phyloP scores from a whole-genome alignment of 2,329 filamentous ascomycete species.

The Alternaria sp. region DNA sequence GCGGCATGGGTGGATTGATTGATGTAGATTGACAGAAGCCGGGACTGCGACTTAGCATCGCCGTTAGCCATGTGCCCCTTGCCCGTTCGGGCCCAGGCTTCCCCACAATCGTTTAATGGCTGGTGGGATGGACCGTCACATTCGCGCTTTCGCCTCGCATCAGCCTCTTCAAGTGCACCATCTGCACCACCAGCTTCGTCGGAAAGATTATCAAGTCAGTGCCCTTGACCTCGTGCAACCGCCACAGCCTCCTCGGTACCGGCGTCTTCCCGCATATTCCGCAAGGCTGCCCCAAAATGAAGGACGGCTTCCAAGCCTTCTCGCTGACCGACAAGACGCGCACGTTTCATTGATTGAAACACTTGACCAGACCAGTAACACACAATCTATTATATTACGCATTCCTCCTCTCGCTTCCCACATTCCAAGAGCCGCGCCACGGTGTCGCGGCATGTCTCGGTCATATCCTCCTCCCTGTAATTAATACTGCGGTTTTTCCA shows the following conservation, averaged over 20 bases:
- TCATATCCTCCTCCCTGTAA: slow-evolving; percentile 24
- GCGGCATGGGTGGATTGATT: slow-evolving; percentile 37
- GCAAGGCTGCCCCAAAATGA: slow-evolving; percentile 27
- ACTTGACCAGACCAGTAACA: slow-evolving; percentile 27
- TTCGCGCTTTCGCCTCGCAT: slow-evolving; percentile 22
- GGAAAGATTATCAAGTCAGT: slow-evolving; percentile 21
- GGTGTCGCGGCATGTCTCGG: slow-evolving; percentile 12
- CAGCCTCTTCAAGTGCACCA: slow-evolving; percentile 21
- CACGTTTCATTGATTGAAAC: slow-evolving; percentile 32
- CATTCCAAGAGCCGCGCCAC: slow-evolving; percentile 13
- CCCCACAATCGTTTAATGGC: slow-evolving; percentile 27
- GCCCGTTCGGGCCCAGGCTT: slow-evolving; percentile 13
- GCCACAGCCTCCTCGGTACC: slow-evolving; percentile 9
- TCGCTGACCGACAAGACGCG: slow-evolving; percentile 16
- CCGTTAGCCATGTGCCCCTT: slow-evolving; percentile 25
- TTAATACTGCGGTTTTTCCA: slow-evolving; percentile 32
- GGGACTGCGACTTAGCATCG: slow-evolving; percentile 32
- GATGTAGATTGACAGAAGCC: slow-evolving; percentile 46
- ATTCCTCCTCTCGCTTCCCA: slow-evolving; percentile 14
- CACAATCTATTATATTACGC: slow-evolving; percentile 45
- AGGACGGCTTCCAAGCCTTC: slow-evolving; percentile 10
- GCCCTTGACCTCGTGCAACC: slow-evolving; percentile 7
- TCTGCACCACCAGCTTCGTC: slow-evolving; percentile 29
- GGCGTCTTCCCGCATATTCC: slow-evolving; percentile 18
- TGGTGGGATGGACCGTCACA: slow-evolving; percentile 7